Evolutionary conservation across 202 grass and related monocot species (phyloP).

Genomic region (Elaeis oleifera): DNA sequence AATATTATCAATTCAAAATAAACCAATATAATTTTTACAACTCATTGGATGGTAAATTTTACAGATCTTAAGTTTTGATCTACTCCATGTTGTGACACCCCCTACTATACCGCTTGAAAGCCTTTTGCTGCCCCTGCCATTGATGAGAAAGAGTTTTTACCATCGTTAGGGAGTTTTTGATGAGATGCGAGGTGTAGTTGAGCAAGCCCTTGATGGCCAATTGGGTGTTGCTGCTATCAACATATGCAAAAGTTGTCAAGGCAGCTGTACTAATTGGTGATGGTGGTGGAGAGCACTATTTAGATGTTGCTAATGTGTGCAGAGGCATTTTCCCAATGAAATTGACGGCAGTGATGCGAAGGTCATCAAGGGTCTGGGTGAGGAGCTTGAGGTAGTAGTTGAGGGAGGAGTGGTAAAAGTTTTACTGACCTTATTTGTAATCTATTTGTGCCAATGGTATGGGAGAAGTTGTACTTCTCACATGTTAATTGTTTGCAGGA

Average conservation of each 20-base stretch:
- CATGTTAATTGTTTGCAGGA: too few species aligned
- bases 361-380: conserved; percentile 49
- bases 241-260: conserved; percentile 53
- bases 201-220: conserved; percentile 34
- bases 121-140: conserved; percentile 2
- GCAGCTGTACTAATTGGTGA: conserved; percentile 83
- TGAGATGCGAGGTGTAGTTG: conserved; percentile 43
- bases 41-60: too few species aligned
- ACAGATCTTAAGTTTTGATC: too few species aligned
- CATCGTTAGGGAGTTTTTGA: conserved; percentile 81
- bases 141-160: conserved; percentile 38
- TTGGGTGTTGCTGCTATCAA: conserved; percentile 18
- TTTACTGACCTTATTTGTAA: too few species aligned
- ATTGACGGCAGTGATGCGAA: conserved; percentile 25
- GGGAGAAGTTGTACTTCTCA: too few species aligned
- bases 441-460: too few species aligned
- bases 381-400: conserved; percentile 70
- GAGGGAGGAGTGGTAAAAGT: conserved; percentile 14
- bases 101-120: conserved; percentile 48
- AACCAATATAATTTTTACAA: too few species aligned
- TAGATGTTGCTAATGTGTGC: conserved; percentile 35
- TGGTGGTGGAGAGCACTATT: conserved; percentile 64
- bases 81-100: conserved; percentile 47
- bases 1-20: too few species aligned
- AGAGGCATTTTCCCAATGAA: not conserved